Conservation (phyloP, 202 grass and related monocot species). For the Dendrocalamus latiflorus region DNA sequence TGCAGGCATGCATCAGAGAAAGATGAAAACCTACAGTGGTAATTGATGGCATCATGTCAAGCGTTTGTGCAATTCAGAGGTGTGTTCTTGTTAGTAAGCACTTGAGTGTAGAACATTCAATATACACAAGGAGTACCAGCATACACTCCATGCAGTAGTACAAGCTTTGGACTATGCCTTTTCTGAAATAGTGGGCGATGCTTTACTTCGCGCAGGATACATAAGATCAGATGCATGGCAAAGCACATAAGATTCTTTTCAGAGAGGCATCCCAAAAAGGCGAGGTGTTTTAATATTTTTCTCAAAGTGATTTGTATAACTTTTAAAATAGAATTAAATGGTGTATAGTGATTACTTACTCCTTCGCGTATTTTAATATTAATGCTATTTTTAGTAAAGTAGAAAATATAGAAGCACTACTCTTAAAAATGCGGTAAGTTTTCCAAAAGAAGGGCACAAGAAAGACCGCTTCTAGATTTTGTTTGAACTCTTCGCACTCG, state of each 20-base stretch:
- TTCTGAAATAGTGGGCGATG: not conserved
- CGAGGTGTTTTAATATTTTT: too few species aligned
- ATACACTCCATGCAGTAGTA: not conserved
- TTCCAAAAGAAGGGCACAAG: slow-evolving; percentile 5
- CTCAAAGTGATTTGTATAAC: too few species aligned
- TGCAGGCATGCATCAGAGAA: not conserved
- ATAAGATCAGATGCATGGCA: slow-evolving; percentile 30
- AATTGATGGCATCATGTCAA: not conserved
- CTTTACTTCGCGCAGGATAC: slow-evolving; percentile 22
- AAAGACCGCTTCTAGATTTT: slow-evolving; percentile 31
- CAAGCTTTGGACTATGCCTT: not conserved
- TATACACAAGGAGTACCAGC: not conserved
- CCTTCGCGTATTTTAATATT: too few species aligned
- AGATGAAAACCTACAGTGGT: not conserved
- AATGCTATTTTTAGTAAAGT: not conserved
- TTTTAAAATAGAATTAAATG: too few species aligned
- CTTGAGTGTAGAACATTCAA: not conserved
- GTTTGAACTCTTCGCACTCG: slow-evolving; percentile 11
- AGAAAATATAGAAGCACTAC: not conserved
- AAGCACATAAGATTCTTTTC: not conserved
- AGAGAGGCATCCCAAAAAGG: too few species aligned
- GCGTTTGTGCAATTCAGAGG: not conserved
- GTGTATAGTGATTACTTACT: too few species aligned
- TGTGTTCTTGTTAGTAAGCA: not conserved
- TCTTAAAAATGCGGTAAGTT: not conserved